Percentiles rank a stretch among this genome's conserved stretches.
Evolutionary conservation across 176 grass and related monocot species (phyloP).

Genomic region (Chrysopogon serrulatus): DNA sequence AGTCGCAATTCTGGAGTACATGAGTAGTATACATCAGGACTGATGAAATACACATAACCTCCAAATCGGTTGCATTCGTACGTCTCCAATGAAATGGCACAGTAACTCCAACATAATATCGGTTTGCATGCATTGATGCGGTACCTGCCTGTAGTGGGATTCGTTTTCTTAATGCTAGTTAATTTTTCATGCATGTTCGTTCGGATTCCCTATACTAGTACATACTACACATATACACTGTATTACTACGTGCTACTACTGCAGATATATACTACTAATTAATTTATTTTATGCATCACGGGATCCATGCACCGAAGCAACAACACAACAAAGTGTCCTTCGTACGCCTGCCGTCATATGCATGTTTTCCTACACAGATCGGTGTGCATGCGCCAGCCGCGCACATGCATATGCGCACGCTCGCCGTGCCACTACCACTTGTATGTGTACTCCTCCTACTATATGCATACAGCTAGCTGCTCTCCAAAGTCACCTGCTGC

Average conservation of each 20-base stretch:
- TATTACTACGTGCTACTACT: too few species aligned
- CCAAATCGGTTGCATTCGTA: neutral
- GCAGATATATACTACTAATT: neutral
- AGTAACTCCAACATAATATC: neutral
- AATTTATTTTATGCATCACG: neutral
- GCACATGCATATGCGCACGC: neutral
- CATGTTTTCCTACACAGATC: constrained; percentile 14
- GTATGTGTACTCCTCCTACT: too few species aligned
- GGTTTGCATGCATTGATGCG: neutral
- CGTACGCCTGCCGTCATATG: neutral
- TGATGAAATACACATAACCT: neutral
- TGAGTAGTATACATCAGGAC: neutral
- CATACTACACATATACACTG: neutral
- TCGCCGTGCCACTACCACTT: neutral
- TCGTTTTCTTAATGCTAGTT: neutral
- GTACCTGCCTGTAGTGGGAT: neutral
- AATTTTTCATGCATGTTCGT: too few species aligned
- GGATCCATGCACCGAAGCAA: neutral
- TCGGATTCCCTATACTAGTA: too few species aligned
- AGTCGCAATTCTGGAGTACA: neutral
- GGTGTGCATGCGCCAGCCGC: neutral
- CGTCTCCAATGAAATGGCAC: neutral
- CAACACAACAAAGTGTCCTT: neutral
- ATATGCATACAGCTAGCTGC: neutral
- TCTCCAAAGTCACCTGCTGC: constrained; percentile 6